A percentile compares a stretch with the other conserved stretches of the same genome.
These are phyloP conservation scores for Cafeteria roenbergensis DNA, from an alignment of 108 stramenopile genomes.

Conservation along the genomic window DNA sequence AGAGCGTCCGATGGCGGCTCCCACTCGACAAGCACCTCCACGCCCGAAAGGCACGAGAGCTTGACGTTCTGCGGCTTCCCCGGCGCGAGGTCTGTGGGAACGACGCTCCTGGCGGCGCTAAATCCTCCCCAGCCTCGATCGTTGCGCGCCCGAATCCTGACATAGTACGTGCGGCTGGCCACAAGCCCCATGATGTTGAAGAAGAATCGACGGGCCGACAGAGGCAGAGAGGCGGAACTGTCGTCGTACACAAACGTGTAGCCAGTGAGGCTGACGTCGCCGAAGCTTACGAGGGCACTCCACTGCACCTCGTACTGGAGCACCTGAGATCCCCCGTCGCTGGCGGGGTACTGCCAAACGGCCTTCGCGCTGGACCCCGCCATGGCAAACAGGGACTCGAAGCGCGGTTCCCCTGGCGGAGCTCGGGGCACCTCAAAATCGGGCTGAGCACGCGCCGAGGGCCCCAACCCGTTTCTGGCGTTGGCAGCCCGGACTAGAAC, in stretches of 20 bases:
- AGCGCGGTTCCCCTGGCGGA: constrained; percentile 37
- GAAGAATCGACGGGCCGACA: constrained; percentile 32
- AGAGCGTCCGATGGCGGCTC: constrained; percentile 37
- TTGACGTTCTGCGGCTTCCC: constrained; percentile 21
- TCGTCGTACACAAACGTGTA: constrained; percentile 7
- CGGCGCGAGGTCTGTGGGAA: constrained; percentile 23
- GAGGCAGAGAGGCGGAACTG: constrained; percentile 18
- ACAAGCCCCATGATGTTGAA: constrained; percentile 47
- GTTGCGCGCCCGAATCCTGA: constrained; percentile 58
- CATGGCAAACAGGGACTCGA: constrained; percentile 44
- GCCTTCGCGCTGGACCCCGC: constrained; percentile 50
- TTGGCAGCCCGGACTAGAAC: constrained; percentile 42
- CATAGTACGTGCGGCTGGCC: constrained; percentile 37
- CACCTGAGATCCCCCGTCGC: constrained; percentile 52
- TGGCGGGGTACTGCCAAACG: constrained; percentile 41
- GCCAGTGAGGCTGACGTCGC: constrained; percentile 21
- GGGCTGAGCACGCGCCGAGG: constrained; percentile 7
- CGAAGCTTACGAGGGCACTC: constrained; percentile 38
- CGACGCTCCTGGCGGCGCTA: constrained; percentile 20
- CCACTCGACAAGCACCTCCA: constrained; percentile 59
- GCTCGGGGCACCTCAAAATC: neutral
- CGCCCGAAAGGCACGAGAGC: constrained; percentile 34
- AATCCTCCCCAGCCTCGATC: constrained; percentile 29
- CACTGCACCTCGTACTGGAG: constrained; percentile 55
- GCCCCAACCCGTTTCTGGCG: constrained; percentile 43